A percentile compares a stretch with the other conserved stretches of the same genome.
These are phyloP conservation scores for Fomitopsis schrenkii DNA, from an alignment of 1,284 basidiomycete genomes.

Conservation along the genomic window DNA sequence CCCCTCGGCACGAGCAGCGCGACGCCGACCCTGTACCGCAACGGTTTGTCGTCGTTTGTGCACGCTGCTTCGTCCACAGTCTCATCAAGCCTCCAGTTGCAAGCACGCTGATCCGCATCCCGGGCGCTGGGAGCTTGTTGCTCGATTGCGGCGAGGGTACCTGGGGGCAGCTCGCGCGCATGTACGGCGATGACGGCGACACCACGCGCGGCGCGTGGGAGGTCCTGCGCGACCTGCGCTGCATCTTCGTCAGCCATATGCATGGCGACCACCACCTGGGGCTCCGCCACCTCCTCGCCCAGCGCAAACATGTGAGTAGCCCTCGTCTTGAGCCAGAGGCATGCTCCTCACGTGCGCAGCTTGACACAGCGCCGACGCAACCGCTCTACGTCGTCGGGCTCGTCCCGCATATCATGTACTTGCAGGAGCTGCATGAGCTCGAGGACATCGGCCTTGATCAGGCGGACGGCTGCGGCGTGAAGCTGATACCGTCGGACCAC, in stretches of 20 bases:
- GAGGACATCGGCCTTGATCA: conserved; percentile 62
- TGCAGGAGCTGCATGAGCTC: conserved; percentile 61
- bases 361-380: conserved; percentile 50
- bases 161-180: conserved; percentile 81
- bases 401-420: conserved; percentile 51
- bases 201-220: conserved; percentile 42
- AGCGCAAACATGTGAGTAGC: conserved; percentile 61
- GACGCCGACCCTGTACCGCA: conserved; percentile 79
- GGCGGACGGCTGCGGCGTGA: conserved; percentile 43
- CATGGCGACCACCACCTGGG: conserved; percentile 96
- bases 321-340: neutral
- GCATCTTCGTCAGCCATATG: conserved; percentile 87
- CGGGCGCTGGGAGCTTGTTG: conserved; percentile 67
- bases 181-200: conserved; percentile 58
- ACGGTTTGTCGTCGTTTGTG: conserved; percentile 45
- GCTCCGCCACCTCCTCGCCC: conserved; percentile 67
- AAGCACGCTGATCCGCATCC: conserved; percentile 69
- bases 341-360: conserved; percentile 29
- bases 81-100: conserved; percentile 50
- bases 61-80: neutral
- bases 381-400: conserved; percentile 73
- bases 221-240: conserved; percentile 68
- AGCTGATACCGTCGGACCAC: conserved; percentile 50
- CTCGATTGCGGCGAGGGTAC: conserved; percentile 92
- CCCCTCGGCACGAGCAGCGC: conserved; percentile 90